Evolutionary conservation across 306 rosid species (phyloP).

Genomic region (Begonia masoniana): DNA sequence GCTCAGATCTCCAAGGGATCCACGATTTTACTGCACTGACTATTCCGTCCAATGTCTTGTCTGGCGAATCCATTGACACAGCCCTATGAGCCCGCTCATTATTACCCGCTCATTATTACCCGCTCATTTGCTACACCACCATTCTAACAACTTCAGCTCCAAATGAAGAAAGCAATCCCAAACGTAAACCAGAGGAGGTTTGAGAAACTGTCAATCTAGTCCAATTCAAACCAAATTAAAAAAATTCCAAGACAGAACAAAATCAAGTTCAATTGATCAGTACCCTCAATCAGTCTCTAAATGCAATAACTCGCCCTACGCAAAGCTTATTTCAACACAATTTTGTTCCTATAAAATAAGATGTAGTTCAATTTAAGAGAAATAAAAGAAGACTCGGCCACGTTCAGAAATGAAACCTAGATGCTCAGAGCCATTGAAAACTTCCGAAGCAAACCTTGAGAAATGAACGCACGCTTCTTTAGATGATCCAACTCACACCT

Average conservation of each 20-base stretch:
- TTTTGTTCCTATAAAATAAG: neutral
- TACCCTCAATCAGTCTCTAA: neutral
- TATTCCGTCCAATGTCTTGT: conserved; percentile 40
- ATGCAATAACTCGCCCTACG: neutral
- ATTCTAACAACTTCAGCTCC: conserved; percentile 9
- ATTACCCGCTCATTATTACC: conserved; percentile 43
- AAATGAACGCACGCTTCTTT: conserved; percentile 16
- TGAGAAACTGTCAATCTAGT: neutral
- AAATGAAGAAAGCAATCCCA: conserved; percentile 18
- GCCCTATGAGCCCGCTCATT: conserved; percentile 35
- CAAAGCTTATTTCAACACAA: neutral
- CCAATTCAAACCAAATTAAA: no score
- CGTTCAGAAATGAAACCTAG: conserved; percentile 11
- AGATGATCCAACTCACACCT: conserved; percentile 19
- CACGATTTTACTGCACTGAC: conserved; percentile 48
- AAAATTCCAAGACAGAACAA: neutral
- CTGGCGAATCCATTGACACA: conserved; percentile 52
- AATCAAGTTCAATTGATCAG: neutral
- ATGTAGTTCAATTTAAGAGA: neutral
- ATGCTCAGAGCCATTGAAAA: conserved; percentile 17
- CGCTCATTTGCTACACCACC: conserved; percentile 28
- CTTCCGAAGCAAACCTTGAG: conserved; percentile 9
- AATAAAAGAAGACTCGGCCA: conserved; percentile 14
- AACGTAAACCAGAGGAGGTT: conserved; percentile 7
- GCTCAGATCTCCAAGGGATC: conserved; percentile 69